A percentile compares a stretch with the other conserved stretches of the same genome.
Conservation (phyloP, 495 filamentous ascomycete species). For the Penicillium angulare region DNA sequence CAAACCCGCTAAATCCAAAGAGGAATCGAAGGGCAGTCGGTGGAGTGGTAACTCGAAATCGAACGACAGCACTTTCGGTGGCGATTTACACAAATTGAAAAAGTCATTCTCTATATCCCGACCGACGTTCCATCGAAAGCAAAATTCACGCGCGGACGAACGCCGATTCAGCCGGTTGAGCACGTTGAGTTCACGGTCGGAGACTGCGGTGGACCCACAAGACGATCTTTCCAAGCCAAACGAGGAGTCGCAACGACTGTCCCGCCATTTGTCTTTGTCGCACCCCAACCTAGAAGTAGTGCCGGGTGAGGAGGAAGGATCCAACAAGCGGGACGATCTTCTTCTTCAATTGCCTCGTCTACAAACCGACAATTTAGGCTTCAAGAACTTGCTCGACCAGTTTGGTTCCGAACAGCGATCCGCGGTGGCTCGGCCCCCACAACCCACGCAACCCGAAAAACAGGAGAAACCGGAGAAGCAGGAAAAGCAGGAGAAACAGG, state of each 20-base stretch:
- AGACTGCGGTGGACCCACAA: constrained; percentile 13
- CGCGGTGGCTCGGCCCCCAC: too few relatives aligned
- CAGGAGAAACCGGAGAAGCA: background rate
- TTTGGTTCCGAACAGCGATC: background rate
- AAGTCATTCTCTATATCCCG: constrained; percentile 18
- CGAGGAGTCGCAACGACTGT: constrained; percentile 4
- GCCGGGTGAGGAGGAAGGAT: background rate
- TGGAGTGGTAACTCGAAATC: constrained; percentile 1
- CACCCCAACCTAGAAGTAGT: constrained; percentile 10
- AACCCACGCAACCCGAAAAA: background rate
- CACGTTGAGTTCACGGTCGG: constrained; percentile 14
- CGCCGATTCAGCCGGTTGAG: constrained; percentile 4
- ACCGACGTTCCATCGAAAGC: constrained; percentile 14
- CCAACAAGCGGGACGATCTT: constrained; percentile 23
- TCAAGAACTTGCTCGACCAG: constrained; percentile 10
- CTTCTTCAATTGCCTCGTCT: constrained; percentile 37
- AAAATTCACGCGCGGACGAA: background rate
- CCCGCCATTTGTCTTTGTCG: constrained; percentile 12
- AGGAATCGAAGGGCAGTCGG: constrained; percentile 1
- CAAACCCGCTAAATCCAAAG: background rate
- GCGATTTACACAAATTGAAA: background rate
- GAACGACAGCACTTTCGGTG: background rate
- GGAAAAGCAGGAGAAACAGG: background rate
- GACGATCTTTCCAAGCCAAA: constrained; percentile 1
- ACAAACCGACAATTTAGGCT: constrained; percentile 27